Conservation (phyloP, 2,329 filamentous ascomycete species). For the Ploettnerulaceae sp. region DNA sequence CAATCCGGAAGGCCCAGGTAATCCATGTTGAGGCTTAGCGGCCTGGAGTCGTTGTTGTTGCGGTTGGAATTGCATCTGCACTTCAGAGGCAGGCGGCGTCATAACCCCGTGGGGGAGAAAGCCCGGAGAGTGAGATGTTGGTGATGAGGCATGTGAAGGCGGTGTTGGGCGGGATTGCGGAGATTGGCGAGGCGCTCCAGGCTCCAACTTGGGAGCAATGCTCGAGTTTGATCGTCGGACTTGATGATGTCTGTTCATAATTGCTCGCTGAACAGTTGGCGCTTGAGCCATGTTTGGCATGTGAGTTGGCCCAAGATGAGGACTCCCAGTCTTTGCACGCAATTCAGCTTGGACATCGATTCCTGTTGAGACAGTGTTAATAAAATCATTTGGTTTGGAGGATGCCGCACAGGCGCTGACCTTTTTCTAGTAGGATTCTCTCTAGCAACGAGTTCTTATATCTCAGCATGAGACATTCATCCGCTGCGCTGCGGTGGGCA, state of each 20-base stretch:
- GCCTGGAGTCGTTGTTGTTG: constrained; percentile 36
- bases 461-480: constrained; percentile 95
- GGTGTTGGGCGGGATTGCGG: constrained; percentile 78
- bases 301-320: constrained; percentile 66
- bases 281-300: constrained; percentile 65
- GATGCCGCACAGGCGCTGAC: constrained; percentile 40
- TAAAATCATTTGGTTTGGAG: neutral
- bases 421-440: constrained; percentile 93
- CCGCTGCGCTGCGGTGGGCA: constrained; percentile 87
- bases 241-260: constrained; percentile 71
- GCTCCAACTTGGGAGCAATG: constrained; percentile 69
- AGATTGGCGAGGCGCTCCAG: constrained; percentile 44
- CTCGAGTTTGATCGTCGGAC: constrained; percentile 66
- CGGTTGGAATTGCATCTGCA: constrained; percentile 46
- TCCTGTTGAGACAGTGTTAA: constrained; percentile 48
- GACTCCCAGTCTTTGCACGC: constrained; percentile 85
- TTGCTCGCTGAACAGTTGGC: constrained; percentile 72
- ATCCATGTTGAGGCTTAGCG: constrained; percentile 25
- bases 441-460: constrained; percentile 98
- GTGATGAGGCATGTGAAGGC: constrained; percentile 71
- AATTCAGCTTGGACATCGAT: constrained; percentile 97
- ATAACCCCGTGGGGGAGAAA: constrained; percentile 55
- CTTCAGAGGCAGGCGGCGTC: constrained; percentile 55
- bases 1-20: constrained; percentile 25
- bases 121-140: constrained; percentile 57